Base-by-base conservation (phyloP, 2,329 filamentous ascomycete species). In the Tolypocladium endophyticum region DNA sequence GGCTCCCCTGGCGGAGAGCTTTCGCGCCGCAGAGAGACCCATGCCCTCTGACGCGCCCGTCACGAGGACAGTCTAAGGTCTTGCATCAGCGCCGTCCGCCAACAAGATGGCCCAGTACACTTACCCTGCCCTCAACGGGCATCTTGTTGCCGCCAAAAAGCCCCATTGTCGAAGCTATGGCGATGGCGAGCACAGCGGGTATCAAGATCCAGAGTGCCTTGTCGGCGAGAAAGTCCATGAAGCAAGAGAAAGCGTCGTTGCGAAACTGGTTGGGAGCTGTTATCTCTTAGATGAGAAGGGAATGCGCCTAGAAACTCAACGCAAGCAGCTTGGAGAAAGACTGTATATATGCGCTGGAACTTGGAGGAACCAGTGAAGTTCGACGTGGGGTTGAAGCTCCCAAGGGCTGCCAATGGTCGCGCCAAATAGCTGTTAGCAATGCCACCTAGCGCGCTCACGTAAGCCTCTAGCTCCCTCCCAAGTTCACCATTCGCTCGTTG, bases 41-140 rank as follows among this genome's bases (percentile, higher is more conserved):
- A 97, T 90, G 60, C 94, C 94, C 70, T 97, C 90, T 0, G 94
- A 97, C 38, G 87, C 92, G 55, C 94, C 94, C 0, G 94, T 99
- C 58, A 99, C 79, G 59, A 97, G 79, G 58, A 95, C 81, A 2
- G 92, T 96, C 92, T 96, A 56, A 30, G 58, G 12, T 16, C 38
- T 59, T 61, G 28, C 57, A 6, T 43, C 45, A 63, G 59, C 58
- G 16, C 47, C n/a, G 60, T 58, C n/a, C 52, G 58, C 56, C 58
- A 56, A 43, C 58, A 20, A n/a, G 4, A 39, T 30, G 50, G 39
- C 18, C 57, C 16, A 18, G 20, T 3, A 69, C 3, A 12, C 78
- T 57, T 72, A 94, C 92, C 80, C 88, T 89, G 72, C 91, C 91
- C 67, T 92, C 86, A 14, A 97, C 89, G 57, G 87, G 84, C 77